Base-by-base conservation (phyloP, 306 rosid genomes). In the Psophocarpus tetragonolobus region DNA sequence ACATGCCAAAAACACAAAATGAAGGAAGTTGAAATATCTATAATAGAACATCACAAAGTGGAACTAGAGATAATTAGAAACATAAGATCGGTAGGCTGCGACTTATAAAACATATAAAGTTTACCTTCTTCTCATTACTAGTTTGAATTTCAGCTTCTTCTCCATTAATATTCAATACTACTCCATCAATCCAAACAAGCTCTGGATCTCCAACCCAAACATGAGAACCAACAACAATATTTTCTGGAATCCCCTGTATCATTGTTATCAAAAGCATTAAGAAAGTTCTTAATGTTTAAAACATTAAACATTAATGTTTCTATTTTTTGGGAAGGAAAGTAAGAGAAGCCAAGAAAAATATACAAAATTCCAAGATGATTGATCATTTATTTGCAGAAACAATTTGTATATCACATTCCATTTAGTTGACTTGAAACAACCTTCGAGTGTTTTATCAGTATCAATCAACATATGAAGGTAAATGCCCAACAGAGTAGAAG, bases 91-190 rank as follows among this genome's bases (percentile, higher is more conserved):
- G 67, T 68, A 53, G 69, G 32, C 5, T 38, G 18, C 71, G 15
- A 71, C 41, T 26, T 0, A 21, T 24, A 48, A 51, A 71, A 62
- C 69, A 78, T 76, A 68, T 80, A 63, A 15, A 71, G n/a, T 60
- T 64, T 88, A 95, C 98, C 90, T 14, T 84, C 54, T 80, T 87
- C 74, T 80, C 97, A 56, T 81, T 27, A 76, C 89, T 88, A 54
- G 90, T 79, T 82, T 89, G 87, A 81, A 95, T 86, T 87, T 87
- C 97, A 70, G 93, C 97, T 32, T 91, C 91, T n/a, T 89, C 93
- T 74, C 96, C 97, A 76, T 63, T 82, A 51, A 95, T 92, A 63
- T 75, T 83, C 68, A 82, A 23, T 48, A 92, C 93, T 78, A 81
- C 69, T 66, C 98, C 98, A 78, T 88, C 97, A 84, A 81, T 74